A percentile compares a stretch with the other conserved stretches of the same genome.
Conservation (phyloP, 306 rosid genomes). For the Corylus heterophylla region DNA sequence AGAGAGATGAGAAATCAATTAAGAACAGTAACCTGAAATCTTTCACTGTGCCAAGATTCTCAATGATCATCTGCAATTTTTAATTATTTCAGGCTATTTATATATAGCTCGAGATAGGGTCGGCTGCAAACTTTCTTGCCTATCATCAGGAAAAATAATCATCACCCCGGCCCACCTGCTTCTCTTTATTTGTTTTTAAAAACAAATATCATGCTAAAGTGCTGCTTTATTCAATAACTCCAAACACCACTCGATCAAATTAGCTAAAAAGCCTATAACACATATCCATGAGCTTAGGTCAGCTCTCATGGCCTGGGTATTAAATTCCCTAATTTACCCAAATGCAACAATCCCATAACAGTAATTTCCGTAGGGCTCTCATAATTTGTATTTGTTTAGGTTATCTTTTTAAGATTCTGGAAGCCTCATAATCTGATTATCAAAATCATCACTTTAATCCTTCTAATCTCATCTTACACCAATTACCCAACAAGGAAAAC, state of each 20-base stretch:
- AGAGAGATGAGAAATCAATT: not conserved
- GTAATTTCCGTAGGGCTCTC: too few species aligned
- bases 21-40: not conserved
- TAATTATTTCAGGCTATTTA: conserved; percentile 26
- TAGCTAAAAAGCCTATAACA: not conserved
- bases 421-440: not conserved
- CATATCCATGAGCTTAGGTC: not conserved
- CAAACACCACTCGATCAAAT: not conserved
- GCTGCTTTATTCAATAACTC: not conserved
- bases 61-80: conserved; percentile 33
- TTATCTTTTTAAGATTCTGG: conserved; percentile 14
- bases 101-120: conserved; percentile 10
- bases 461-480: not conserved
- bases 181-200: not conserved
- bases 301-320: not conserved
- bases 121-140: conserved; percentile 21
- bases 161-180: conserved; percentile 19
- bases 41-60: conserved; percentile 42
- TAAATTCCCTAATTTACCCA: too few species aligned
- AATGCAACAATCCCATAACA: too few species aligned
- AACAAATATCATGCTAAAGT: not conserved
- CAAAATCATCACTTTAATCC: not conserved
- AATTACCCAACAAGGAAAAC: not conserved
- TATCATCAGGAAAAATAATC: conserved; percentile 27
- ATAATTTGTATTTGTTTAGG: conserved; percentile 6